A percentile compares a stretch with the other conserved stretches of the same genome.
Evolutionary conservation across 2,329 filamentous ascomycete genomes (phyloP).

Genomic region (Alternaria ethzedia): DNA sequence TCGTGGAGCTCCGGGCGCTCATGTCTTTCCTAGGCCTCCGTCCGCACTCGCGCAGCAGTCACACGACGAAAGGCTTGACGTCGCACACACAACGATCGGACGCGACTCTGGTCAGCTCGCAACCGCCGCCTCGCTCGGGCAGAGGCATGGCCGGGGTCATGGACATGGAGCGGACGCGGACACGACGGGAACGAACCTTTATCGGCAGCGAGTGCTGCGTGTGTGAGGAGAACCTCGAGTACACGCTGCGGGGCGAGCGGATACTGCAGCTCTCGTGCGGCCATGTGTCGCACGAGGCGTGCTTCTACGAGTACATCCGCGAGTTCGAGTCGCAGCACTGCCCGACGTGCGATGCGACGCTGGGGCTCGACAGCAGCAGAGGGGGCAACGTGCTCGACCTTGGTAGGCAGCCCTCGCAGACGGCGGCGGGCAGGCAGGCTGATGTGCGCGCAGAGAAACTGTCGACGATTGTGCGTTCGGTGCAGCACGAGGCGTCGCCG

Average conservation of each 20-base stretch:
- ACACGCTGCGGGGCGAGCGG: conserved; percentile 90
- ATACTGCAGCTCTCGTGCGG: conserved; percentile 94
- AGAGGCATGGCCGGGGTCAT: conserved; percentile 68
- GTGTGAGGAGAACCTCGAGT: conserved; percentile 94
- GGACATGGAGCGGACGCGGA: conserved; percentile 77
- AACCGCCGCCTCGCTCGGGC: conserved; percentile 40
- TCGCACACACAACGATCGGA: conserved; percentile 30
- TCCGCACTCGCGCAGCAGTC: conserved; percentile 45
- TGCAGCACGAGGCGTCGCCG: conserved; percentile 66
- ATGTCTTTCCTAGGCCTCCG: conserved; percentile 51
- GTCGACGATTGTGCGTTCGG: conserved; percentile 87
- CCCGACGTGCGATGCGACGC: conserved; percentile 88
- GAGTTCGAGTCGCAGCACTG: conserved; percentile 94
- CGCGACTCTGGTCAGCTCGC: conserved; percentile 31
- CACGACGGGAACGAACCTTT: conserved; percentile 89
- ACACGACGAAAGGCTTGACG: conserved; percentile 28
- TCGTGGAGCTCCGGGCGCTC: conserved; percentile 48
- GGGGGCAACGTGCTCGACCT: conserved; percentile 86
- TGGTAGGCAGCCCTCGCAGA: conserved; percentile 61
- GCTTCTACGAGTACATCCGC: conserved; percentile 98
- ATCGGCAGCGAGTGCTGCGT: conserved; percentile 94
- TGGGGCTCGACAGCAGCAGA: conserved; percentile 90
- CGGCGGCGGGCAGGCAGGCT: conserved; percentile 19
- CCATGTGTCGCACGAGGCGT: conserved; percentile 98
- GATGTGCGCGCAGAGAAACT: conserved; percentile 76